phyloP scores from a whole-genome alignment of 2,329 filamentous ascomycete species.

The Trichoderma sp. region DNA sequence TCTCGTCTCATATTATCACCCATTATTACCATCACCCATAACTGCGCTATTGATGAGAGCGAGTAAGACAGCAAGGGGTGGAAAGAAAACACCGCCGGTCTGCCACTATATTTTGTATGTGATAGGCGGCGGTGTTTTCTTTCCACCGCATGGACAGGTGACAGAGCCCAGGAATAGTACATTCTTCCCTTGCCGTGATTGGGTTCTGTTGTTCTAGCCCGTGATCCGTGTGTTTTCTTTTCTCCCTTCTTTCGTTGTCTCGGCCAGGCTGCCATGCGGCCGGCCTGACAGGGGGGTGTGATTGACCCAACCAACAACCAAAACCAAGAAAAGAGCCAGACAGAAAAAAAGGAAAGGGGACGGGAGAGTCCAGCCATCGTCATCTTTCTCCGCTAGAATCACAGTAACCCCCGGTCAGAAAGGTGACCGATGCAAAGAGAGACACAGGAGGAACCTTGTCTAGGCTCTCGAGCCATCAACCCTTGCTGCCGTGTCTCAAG shows the following conservation, averaged over 20 bases:
- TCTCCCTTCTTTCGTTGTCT: not conserved
- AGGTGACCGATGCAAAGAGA: constrained; percentile 4
- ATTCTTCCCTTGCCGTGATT: not conserved
- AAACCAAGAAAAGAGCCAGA: not conserved
- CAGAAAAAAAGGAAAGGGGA: not conserved
- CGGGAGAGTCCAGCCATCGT: not conserved
- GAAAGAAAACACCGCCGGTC: no score
- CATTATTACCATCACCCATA: not conserved
- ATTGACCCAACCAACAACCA: not conserved
- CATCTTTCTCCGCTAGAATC: not conserved
- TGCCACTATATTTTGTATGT: no score
- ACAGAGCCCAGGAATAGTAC: constrained; percentile 6
- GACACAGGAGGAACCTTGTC: not conserved
- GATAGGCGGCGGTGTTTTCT: no score
- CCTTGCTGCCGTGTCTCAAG: constrained; percentile 24
- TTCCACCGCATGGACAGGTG: no score
- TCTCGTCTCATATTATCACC: not conserved
- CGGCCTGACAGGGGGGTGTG: not conserved
- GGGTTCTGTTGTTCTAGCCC: not conserved
- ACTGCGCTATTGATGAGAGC: not conserved
- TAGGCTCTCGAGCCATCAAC: not conserved
- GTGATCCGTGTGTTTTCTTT: not conserved
- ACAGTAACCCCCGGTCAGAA: constrained; percentile 15
- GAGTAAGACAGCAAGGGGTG: no score
- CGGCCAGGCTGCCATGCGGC: constrained; percentile 16